phyloP scores from a whole-genome alignment of 164 flowering plant genomes.

The Kingdonia uniflora region DNA sequence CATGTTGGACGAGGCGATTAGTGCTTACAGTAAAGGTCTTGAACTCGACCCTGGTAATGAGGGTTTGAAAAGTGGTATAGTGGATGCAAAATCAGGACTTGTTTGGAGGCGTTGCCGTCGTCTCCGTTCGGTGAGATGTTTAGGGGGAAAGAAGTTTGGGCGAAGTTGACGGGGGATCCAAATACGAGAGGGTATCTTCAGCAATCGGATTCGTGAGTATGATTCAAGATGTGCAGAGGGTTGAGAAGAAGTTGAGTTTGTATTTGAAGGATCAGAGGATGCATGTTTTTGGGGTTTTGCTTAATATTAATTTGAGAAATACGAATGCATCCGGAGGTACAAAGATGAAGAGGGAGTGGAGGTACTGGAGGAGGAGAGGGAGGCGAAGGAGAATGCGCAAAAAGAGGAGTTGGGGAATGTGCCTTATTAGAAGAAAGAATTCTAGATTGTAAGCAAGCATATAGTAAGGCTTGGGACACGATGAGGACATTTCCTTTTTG shows the following conservation, averaged over 20 bases:
- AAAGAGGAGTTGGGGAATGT: constrained; percentile 83
- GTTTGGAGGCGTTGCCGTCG: too few relatives aligned
- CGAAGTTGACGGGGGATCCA: constrained; percentile 74
- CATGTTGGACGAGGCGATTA: too few relatives aligned
- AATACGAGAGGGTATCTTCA: constrained; percentile 45
- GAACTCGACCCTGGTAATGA: too few relatives aligned
- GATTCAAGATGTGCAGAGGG: constrained; percentile 81
- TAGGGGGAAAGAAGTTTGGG: constrained; percentile 71
- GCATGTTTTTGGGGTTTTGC: constrained; percentile 51
- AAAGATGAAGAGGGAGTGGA: neutral
- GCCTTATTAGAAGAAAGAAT: constrained; percentile 91
- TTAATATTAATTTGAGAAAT: too few relatives aligned
- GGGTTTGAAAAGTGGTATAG: too few relatives aligned
- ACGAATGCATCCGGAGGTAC: too few relatives aligned
- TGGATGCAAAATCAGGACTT: too few relatives aligned
- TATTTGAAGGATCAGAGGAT: constrained; percentile 77
- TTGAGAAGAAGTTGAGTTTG: constrained; percentile 9
- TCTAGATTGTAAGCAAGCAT: constrained; percentile 64
- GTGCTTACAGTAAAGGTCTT: too few relatives aligned
- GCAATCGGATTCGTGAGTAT: constrained; percentile 75
- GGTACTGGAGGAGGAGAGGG: neutral
- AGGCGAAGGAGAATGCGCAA: constrained; percentile 49
- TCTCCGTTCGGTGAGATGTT: too few relatives aligned
- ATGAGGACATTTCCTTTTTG: constrained; percentile 73
- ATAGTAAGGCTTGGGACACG: constrained; percentile 74